Evolutionary conservation across 192 early-diverging fungal genomes (phyloP).

Genomic region (Kickxella alabastrina): DNA sequence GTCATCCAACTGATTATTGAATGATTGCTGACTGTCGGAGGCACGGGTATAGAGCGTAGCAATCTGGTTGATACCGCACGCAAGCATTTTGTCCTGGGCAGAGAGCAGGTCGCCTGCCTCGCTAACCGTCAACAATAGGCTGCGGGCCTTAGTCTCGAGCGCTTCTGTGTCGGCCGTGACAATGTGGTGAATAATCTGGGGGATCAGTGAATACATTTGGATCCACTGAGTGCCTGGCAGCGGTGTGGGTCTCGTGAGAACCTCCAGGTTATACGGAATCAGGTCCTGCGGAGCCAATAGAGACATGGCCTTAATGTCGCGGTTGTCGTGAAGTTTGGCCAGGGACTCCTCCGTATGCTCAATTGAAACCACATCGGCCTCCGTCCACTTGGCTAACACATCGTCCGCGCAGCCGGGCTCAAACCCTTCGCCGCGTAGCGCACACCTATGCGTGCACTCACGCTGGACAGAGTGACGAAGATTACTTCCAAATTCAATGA

Average conservation of each 20-base stretch:
- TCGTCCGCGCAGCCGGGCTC: constrained; percentile 50
- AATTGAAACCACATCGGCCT: constrained; percentile 55
- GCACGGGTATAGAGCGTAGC: constrained; percentile 18
- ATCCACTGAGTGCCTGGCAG: constrained; percentile 25
- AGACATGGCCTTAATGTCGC: constrained; percentile 65
- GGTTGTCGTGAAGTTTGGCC: constrained; percentile 57
- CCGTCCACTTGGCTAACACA: constrained; percentile 54
- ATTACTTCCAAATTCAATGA: constrained; percentile 72
- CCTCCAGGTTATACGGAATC: constrained; percentile 36
- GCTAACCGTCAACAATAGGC: constrained; percentile 8
- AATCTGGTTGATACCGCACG: constrained; percentile 18
- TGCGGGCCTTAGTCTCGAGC: constrained; percentile 7
- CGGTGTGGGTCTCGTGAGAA: constrained; percentile 32
- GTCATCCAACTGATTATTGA: constrained; percentile 17
- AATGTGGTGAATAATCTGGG: constrained; percentile 43
- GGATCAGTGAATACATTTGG: constrained; percentile 24
- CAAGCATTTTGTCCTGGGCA: constrained; percentile 16
- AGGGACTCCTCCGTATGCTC: constrained; percentile 54
- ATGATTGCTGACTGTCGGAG: background rate
- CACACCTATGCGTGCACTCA: constrained; percentile 60
- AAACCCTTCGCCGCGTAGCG: constrained; percentile 62
- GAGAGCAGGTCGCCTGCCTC: constrained; percentile 11
- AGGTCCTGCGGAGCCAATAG: constrained; percentile 23
- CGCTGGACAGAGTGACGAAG: constrained; percentile 74
- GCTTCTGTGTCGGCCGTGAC: constrained; percentile 15